These are phyloP conservation scores for Aspergillus avenaceus DNA, from an alignment of 495 filamentous ascomycete genomes.

Conservation along the genomic window DNA sequence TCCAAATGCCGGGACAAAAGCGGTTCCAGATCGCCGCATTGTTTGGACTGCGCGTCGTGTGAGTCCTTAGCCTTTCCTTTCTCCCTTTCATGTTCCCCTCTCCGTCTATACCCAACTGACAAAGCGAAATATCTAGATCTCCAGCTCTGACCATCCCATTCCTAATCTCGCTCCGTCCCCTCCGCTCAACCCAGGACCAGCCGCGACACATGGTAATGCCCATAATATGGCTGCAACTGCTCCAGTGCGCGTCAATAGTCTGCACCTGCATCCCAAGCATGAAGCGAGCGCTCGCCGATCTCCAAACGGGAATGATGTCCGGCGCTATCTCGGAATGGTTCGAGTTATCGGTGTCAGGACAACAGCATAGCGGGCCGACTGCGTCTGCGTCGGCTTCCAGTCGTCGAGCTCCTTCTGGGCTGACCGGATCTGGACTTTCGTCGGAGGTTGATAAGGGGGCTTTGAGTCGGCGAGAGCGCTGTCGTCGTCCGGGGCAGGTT, in stretches of 20 bases:
- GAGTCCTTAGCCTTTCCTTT: not conserved
- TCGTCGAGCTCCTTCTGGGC: no score
- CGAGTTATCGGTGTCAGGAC: conserved; percentile 12
- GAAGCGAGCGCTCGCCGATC: conserved; percentile 11
- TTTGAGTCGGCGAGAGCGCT: no score
- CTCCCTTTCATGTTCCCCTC: no score
- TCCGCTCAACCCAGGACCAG: not conserved
- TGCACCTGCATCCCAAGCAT: conserved; percentile 15
- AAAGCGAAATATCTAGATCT: not conserved
- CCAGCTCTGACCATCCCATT: not conserved
- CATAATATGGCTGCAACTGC: conserved; percentile 13
- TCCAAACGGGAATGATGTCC: conserved; percentile 18
- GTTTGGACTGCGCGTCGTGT: not conserved
- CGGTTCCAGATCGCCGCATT: not conserved
- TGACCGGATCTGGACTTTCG: no score
- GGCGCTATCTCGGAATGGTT: conserved; percentile 11
- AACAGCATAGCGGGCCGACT: no score
- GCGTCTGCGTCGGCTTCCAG: no score
- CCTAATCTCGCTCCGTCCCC: not conserved
- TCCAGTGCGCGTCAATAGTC: conserved; percentile 11
- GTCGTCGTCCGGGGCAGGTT: no score
- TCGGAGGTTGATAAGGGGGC: no score
- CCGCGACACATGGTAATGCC: conserved; percentile 7
- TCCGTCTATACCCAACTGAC: no score
- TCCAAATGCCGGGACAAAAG: not conserved